Evolutionary conservation across 192 early-diverging fungal species (phyloP), one percentile per base, ranked within the genome.

Genomic region (Linnemannia exigua): DNA sequence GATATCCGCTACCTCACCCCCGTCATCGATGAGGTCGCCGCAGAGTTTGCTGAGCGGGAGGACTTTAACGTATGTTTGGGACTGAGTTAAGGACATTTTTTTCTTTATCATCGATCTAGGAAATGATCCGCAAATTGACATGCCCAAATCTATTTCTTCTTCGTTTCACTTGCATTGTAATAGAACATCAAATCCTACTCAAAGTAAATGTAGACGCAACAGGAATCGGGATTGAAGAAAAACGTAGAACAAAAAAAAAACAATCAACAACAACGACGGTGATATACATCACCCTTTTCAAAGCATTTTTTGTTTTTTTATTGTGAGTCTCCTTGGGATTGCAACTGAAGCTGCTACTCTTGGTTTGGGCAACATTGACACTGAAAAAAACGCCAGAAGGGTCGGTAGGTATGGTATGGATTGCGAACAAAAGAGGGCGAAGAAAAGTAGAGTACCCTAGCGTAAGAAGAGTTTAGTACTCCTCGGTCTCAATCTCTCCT

Each of bases 1-100:
- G 96, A 98, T 91, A 82, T 93, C 72, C 91, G 94, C 79, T 98
- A 99, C 90, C 91, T 99, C 54, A 89, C 89, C 52, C 96, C 97
- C 33, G 76, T 95, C 77, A 90, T 99, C 74, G 93, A 94, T 37
- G 90, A 95, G 79, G 96, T 98, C 46, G 91, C 95, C 76, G 88
- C 89, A 72, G 98, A 99, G 89, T 87, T 92, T 84, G 92, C 91
- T 25, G 95, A 96, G 89, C 94, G 90, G 70, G 92, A 93, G 63
- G 93, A 92, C 76, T 95, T 95, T 86, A 93, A 96, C 87, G 87
- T 73, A 73, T 31, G 78, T 73, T 11, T 31, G 25, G 82, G 87
- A 70, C 25, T 80, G 19, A 46, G n/a, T n/a, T 79, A 68, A 61
- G 75, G 48, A 48, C 67, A 14, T 76, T 75, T 48, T 79, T 85